These are phyloP conservation scores for Pythium phragmiticola DNA, from an alignment of 352 stramenopile species.

Conservation along the genomic window DNA sequence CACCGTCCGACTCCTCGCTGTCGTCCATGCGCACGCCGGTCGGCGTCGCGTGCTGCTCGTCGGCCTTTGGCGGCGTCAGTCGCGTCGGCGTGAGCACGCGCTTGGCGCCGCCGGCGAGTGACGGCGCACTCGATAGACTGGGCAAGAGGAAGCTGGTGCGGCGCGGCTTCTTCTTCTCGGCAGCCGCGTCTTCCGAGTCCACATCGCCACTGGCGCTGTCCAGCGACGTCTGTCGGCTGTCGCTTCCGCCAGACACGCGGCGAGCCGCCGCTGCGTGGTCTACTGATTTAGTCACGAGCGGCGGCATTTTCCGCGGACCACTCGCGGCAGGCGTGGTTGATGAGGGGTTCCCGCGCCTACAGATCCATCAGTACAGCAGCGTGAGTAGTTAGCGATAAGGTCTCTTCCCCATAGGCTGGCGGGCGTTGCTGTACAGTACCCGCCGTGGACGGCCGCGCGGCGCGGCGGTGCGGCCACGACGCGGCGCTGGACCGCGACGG, in stretches of 20 bases:
- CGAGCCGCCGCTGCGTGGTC: neutral
- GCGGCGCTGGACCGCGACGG: conserved; percentile 25
- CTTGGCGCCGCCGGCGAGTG: conserved; percentile 54
- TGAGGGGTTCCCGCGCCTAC: too few relatives aligned
- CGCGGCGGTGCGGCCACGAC: conserved; percentile 18
- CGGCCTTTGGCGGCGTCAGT: conserved; percentile 16
- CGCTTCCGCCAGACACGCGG: neutral
- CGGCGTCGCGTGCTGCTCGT: neutral
- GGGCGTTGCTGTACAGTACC: neutral
- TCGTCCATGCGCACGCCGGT: conserved; percentile 12
- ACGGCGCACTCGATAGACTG: conserved; percentile 36
- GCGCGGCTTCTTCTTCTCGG: conserved; percentile 33
- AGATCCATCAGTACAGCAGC: too few relatives aligned
- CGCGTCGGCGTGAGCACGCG: conserved; percentile 55
- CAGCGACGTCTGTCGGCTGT: conserved; percentile 7
- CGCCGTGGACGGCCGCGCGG: conserved; percentile 1
- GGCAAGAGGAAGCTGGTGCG: conserved; percentile 56
- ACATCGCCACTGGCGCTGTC: neutral
- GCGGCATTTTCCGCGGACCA: neutral
- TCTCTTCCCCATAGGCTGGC: too few relatives aligned
- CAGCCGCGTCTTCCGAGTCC: neutral
- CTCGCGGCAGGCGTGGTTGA: too few relatives aligned
- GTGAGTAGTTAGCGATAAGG: too few relatives aligned
- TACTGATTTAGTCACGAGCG: neutral
- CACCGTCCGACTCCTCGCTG: conserved; percentile 27